Evolutionary conservation across 768 basidiomycete genomes (phyloP).

Genomic region (Pleurotus tuber-regium): DNA sequence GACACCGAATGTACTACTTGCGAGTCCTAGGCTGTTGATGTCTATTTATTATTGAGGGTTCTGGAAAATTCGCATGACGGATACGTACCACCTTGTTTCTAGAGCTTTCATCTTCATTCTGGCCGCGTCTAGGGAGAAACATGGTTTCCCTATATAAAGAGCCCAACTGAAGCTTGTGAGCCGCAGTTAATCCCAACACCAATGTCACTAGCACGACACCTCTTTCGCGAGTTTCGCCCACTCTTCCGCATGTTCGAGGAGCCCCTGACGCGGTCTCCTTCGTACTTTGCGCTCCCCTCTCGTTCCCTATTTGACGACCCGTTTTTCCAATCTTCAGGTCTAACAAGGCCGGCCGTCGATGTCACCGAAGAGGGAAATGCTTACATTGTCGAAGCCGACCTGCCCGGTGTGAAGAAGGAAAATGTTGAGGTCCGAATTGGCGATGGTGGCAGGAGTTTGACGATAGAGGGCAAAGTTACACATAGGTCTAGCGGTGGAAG

Average conservation of each 20-base stretch:
- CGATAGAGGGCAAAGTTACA: conserved; percentile 63
- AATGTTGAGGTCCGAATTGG: conserved; percentile 70
- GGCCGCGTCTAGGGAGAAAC: not conserved
- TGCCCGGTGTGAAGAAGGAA: conserved; percentile 79
- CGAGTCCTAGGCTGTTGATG: not conserved
- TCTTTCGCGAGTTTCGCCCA: conserved; percentile 70
- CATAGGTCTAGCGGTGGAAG: conserved; percentile 22
- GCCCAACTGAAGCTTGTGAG: not conserved
- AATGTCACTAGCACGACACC: conserved; percentile 67
- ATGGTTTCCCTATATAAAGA: conserved; percentile 13
- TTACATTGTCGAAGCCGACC: conserved; percentile 72
- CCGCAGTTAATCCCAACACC: conserved; percentile 11
- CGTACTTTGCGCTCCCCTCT: conserved; percentile 20
- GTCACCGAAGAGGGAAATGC: conserved; percentile 61
- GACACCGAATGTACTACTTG: too few relatives aligned
- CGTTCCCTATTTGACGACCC: conserved; percentile 49
- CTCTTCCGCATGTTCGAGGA: conserved; percentile 77
- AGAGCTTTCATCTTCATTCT: conserved; percentile 9
- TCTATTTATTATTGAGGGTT: conserved; percentile 8
- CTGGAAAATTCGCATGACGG: not conserved
- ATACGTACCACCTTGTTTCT: not conserved
- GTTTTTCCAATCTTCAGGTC: conserved; percentile 33
- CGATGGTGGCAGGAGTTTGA: conserved; percentile 66
- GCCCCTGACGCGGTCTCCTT: conserved; percentile 45
- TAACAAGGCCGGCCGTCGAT: conserved; percentile 59